phyloP scores from a whole-genome alignment of 2,329 filamentous ascomycete genomes.

The Chrysoporthe deuterocubensis region DNA sequence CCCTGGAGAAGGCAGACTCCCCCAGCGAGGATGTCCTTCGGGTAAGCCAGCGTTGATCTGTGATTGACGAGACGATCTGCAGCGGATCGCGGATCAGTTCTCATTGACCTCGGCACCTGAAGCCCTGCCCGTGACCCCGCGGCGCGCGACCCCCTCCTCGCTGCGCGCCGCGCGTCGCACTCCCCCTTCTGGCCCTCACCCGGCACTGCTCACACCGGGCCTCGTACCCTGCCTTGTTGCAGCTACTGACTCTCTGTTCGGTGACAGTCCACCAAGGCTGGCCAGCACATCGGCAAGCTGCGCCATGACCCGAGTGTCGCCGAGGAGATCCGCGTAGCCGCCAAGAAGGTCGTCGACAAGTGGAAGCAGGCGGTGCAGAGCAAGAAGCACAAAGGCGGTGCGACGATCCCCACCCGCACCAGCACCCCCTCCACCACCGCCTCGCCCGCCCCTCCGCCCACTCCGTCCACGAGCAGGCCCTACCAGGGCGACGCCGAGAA shows the following conservation, averaged over 20 bases:
- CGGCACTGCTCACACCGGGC: neutral
- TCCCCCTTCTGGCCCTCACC: neutral
- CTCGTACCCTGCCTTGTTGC: neutral
- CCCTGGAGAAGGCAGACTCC: slow-evolving; percentile 77
- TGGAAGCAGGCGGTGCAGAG: slow-evolving; percentile 81
- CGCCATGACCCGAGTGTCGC: slow-evolving; percentile 68
- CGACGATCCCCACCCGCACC: slow-evolving; percentile 46
- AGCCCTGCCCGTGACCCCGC: neutral
- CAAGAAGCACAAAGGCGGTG: slow-evolving; percentile 52
- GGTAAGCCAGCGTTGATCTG: slow-evolving; percentile 49
- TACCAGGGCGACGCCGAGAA: slow-evolving; percentile 74
- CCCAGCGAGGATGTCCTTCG: slow-evolving; percentile 90
- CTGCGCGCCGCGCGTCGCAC: neutral
- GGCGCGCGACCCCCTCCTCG: neutral
- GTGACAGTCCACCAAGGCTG: slow-evolving; percentile 78
- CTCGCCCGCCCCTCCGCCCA: slow-evolving; percentile 51
- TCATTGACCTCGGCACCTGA: neutral
- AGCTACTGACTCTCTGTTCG: slow-evolving; percentile 7
- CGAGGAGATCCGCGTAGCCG: slow-evolving; percentile 77
- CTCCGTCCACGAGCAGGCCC: slow-evolving; percentile 42
- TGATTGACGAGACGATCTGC: neutral
- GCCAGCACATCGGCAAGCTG: slow-evolving; percentile 84
- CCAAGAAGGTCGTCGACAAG: slow-evolving; percentile 82
- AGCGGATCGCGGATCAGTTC: neutral
- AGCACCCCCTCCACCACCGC: slow-evolving; percentile 54